Base-by-base conservation (phyloP, 2,329 filamentous ascomycete species). In the Aspergillus niger region DNA sequence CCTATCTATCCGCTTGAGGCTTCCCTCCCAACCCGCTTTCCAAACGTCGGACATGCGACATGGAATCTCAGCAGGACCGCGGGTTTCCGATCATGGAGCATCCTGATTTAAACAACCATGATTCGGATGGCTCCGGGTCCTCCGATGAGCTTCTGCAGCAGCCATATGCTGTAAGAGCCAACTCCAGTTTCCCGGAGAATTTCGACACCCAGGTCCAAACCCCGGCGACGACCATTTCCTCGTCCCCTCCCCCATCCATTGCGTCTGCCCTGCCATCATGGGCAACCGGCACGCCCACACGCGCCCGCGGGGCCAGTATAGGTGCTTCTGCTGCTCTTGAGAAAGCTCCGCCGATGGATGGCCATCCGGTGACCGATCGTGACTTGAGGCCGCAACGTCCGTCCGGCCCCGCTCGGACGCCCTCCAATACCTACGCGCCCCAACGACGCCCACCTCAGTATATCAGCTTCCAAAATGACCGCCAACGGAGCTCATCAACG, bases 341-440 rank as follows among this genome's bases (percentile, higher is more conserved):
- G 17, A 72, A 73, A 52, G 59, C 63, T 28, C 61, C 63, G 28
- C 65, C 69, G 28, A 56, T 70, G 17, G 75, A 76, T 57, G 70
- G 67, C 48, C 61, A 67, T 50, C 63, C 70, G 13, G 66, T 72
- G 50, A 36, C 68, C 10, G 69, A 74, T 7, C 70, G 65, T 51
- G 79, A 80, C 15, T 58, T 71, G 57, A 80, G 88, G 69, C 82
- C 84, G 26, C 86, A 90, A 69, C 85, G 90, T 65, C 90, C 91
- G 15, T 83, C 85, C 5, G 88, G 82, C 24, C 90, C 90, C 17
- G 84, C 85, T 57, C 83, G 91, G 70, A 92, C 90, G 4, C 90
- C 90, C 1, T 94, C 91, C 30, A 91, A 84, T 73, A 92, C 91
- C 32, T 95, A 95, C 74, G 90, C 90, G 77, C 87, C 70, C 72